Evolutionary conservation across 805 yeast species (phyloP), one percentile per base, ranked within the genome.

Genomic region (Starmerella bombi): DNA sequence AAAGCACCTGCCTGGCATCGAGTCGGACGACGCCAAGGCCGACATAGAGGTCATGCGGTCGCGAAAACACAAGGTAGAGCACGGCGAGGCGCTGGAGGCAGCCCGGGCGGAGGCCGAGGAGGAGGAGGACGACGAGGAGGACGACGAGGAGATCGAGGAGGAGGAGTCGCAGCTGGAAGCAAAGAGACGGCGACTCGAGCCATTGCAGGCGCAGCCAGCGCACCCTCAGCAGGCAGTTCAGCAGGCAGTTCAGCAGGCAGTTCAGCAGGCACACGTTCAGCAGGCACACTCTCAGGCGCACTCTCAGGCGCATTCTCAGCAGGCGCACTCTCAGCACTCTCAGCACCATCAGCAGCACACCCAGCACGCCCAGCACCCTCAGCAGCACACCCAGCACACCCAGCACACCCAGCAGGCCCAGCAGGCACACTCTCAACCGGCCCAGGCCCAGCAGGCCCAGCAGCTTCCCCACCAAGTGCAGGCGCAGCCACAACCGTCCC

Each of bases 1-100:
- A 34, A 43, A 53, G 17, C 41, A 23, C 23, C 41, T 53, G 27
- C 32, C 52, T 9, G 32, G 43, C 3, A 49, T 56, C 17, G 50
- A 45, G 18, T 32, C 35, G 3, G 45, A 38, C 18, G 55, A 50
- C 27, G 46, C 48, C 22, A 40, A 34, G 5, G 36, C 40, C 5
- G 59, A 55, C 28, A 10, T 50, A 23, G 41, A 34, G 19, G 39
- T 38, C 16, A 28, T 52, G 18, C 37, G 39, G 19, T 14, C 32
- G 7, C n/a, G n/a, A n/a, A n/a, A n/a, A n/a, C 3, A n/a, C 7
- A 22, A 25, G n/a, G 34, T 22, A 3, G 18, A 16, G 5, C 18
- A 29, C 21, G 34, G 29, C 20, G 34, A 42, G 7, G 29, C 34
- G 5, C 37, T 27, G 21, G n/a, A n/a, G n/a, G n/a, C n/a, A n/a